A percentile compares a stretch with the other conserved stretches of the same genome.
phyloP scores from a whole-genome alignment of 108 stramenopile genomes.

The Cyclotella sp. region DNA sequence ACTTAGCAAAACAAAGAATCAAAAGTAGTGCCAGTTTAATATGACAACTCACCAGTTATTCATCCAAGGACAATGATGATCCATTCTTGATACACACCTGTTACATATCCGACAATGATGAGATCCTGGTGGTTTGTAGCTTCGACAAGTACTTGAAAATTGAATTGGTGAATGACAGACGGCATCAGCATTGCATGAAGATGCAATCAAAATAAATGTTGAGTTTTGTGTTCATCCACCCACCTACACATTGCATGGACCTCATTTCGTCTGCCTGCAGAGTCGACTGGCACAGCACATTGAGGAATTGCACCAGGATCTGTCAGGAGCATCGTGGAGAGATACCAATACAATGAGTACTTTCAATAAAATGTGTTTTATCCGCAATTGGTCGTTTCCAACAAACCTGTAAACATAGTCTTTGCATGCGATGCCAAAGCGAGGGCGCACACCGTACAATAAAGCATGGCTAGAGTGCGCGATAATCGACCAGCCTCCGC shows the following conservation, averaged over 20 bases:
- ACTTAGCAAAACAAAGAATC: not conserved
- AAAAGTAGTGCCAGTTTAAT: conserved; percentile 2
- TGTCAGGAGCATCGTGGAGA: not conserved
- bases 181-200: not conserved
- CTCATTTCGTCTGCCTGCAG: conserved; percentile 56
- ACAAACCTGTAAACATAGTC: conserved; percentile 70
- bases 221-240: not conserved
- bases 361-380: not conserved
- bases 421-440: conserved; percentile 79
- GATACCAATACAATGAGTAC: not conserved
- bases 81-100: conserved; percentile 93
- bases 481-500: conserved; percentile 66
- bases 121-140: conserved; percentile 91
- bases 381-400: not conserved
- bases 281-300: conserved; percentile 73
- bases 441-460: conserved; percentile 61
- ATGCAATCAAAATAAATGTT: not conserved
- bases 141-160: conserved; percentile 71
- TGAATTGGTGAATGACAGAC: not conserved
- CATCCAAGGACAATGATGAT: conserved; percentile 96
- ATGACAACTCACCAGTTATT: conserved; percentile 87
- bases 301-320: conserved; percentile 91
- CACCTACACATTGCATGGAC: conserved; percentile 74
- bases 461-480: conserved; percentile 57
- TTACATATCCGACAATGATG: conserved; percentile 98